Conservation (phyloP, 2,329 filamentous ascomycete species). For the Biscogniauxia marginata region DNA sequence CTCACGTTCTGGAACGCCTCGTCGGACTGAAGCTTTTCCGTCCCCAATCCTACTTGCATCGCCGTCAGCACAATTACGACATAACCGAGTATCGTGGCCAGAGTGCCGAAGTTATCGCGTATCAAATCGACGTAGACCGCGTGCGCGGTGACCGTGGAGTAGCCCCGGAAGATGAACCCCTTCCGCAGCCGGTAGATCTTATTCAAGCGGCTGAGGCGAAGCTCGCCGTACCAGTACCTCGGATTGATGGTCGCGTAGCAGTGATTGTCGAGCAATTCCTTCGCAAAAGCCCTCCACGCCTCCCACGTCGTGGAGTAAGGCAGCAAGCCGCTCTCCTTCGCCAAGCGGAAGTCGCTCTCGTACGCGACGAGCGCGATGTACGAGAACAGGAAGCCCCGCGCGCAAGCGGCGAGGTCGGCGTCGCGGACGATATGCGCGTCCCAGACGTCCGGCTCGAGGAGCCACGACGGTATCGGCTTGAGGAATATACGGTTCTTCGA, state of each 20-base stretch:
- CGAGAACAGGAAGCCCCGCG: slow-evolving; percentile 38
- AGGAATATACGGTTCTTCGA: slow-evolving; percentile 37
- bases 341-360: slow-evolving; percentile 40
- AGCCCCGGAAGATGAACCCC: slow-evolving; percentile 26
- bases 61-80: slow-evolving; percentile 33
- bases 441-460: slow-evolving; percentile 39
- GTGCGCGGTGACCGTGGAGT: slow-evolving; percentile 26
- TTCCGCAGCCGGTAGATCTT: slow-evolving; percentile 39
- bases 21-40: slow-evolving; percentile 21
- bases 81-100: slow-evolving; percentile 39
- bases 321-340: slow-evolving; percentile 34
- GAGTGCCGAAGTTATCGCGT: slow-evolving; percentile 38
- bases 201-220: slow-evolving; percentile 39
- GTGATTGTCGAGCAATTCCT: slow-evolving; percentile 26
- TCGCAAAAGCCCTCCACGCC: slow-evolving; percentile 34
- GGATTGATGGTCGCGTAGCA: slow-evolving; percentile 31
- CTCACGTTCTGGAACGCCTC: slow-evolving; percentile 30
- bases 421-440: slow-evolving; percentile 20
- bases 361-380: slow-evolving; percentile 38
- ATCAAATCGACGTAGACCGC: slow-evolving; percentile 38
- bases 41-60: slow-evolving; percentile 32
- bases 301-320: slow-evolving; percentile 36
- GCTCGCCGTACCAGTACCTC: slow-evolving; percentile 42
- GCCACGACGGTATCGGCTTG: slow-evolving; percentile 41
- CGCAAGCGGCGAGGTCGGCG: slow-evolving; percentile 29